These are phyloP conservation scores for Spathaspora gorwiae DNA, from an alignment of 805 yeast species.

Conservation along the genomic window DNA sequence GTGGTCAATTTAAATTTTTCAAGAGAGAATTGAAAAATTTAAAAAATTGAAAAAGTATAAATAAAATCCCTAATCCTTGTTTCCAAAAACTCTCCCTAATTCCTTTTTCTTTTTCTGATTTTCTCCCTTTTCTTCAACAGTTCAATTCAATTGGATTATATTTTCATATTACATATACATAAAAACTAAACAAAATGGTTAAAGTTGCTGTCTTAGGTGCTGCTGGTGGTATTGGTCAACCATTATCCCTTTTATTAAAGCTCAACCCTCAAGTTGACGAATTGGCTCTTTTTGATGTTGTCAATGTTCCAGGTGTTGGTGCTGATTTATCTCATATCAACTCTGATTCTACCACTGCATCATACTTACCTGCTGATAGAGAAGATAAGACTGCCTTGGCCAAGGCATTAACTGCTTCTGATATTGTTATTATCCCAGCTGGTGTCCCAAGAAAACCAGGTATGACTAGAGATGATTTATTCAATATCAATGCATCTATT, in stretches of 20 bases:
- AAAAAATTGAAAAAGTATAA: not conserved
- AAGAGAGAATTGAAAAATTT: too few relatives aligned
- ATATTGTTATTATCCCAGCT: slow-evolving; percentile 65
- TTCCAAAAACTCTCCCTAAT: not conserved
- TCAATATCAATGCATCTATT: slow-evolving; percentile 79
- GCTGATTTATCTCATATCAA: slow-evolving; percentile 84
- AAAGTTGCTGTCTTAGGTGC: slow-evolving; percentile 89
- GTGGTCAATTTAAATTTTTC: too few relatives aligned
- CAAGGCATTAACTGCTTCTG: slow-evolving; percentile 40
- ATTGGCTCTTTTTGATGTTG: slow-evolving; percentile 80
- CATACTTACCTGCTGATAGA: slow-evolving; percentile 55
- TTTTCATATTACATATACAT: not conserved
- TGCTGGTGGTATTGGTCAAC: slow-evolving; percentile 94
- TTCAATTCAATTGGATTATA: not conserved
- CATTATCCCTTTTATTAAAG: slow-evolving; percentile 76
- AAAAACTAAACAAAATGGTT: slow-evolving; percentile 25
- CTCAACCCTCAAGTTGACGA: slow-evolving; percentile 58
- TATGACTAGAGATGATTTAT: slow-evolving; percentile 87
- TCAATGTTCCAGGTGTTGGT: slow-evolving; percentile 80
- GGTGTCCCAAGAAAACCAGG: slow-evolving; percentile 94
- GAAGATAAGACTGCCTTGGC: slow-evolving; percentile 45
- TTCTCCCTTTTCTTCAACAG: not conserved
- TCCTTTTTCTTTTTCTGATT: not conserved
- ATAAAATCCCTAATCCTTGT: not conserved
- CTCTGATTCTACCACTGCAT: slow-evolving; percentile 56